Base-by-base conservation (phyloP, 1,139 yeast species). In the Blastobotrys malaysiensis region DNA sequence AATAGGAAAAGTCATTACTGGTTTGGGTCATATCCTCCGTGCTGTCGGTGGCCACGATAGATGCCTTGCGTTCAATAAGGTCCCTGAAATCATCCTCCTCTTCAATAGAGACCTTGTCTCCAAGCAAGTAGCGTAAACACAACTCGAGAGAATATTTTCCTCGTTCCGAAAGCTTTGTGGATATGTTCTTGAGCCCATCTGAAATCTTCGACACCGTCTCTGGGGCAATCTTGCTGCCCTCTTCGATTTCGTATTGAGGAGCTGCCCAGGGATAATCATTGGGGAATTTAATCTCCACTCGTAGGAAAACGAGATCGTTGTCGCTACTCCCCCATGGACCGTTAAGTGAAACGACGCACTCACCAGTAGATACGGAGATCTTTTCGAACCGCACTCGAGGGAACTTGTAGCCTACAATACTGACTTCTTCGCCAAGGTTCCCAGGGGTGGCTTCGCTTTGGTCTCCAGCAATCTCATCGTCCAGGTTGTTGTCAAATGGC, bases 361-460 rank as follows among this genome's bases (percentile, higher is more conserved):
- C 84, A 36, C 98, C 97, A 0, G 95, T 86, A 0, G 95, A 82
- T 0, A 93, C 96, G 1, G 93, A 84, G 6, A 93, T 90, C 64
- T 84, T 83, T 63, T 93, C 98, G 67, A 93, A 91, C 2, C 85
- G 74, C 1, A 93, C 79, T 60, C 86, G 88, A 0, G 97, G 96
- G 65, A 93, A 90, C 63, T 88, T 88, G 63, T 87, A 93, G 0
- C 97, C 97, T 7, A 91, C 93, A 27, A 82, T 76, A 61, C 95
- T 86, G 1, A 91, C 91, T 67, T 93, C 98, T 69, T 90, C 97
- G 4, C 96, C 97, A 20, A 91, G 70, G 63, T 88, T 88, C 16
- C 83, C 79, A 1, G 86, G 90, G 31, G 76, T 78, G 58, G 74
- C 79, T 57, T 75, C 81, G 55, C 55, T 66, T 54, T 71, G 73